These are phyloP conservation scores for Madurella fahalii DNA, from an alignment of 2,329 filamentous ascomycete species.

Conservation along the genomic window DNA sequence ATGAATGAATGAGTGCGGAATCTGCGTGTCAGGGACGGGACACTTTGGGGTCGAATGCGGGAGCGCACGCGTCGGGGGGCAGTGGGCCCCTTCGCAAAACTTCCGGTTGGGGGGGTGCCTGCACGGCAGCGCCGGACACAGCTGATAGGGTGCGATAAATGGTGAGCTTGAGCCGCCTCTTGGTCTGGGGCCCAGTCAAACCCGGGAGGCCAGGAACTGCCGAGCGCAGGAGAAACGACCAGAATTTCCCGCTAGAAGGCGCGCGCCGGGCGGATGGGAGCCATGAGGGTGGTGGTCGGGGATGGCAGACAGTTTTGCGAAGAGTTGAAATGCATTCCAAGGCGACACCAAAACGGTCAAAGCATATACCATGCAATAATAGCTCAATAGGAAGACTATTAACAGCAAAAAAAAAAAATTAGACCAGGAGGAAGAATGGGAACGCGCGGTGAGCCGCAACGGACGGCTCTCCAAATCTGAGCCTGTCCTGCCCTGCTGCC, in stretches of 20 bases:
- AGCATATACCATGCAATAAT: neutral
- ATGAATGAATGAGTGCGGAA: conserved; percentile 10
- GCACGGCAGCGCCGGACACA: neutral
- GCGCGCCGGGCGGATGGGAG: neutral
- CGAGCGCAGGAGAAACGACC: conserved; percentile 5
- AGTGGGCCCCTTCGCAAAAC: conserved; percentile 21
- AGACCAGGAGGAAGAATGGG: too few species aligned
- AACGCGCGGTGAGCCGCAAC: neutral
- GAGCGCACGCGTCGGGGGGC: conserved; percentile 12
- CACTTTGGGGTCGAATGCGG: conserved; percentile 13
- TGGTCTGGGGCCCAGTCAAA: conserved; percentile 10
- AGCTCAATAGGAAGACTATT: too few species aligned
- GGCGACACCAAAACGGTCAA: neutral
- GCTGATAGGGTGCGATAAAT: conserved; percentile 2
- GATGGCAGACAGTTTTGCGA: neutral
- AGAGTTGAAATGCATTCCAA: neutral
- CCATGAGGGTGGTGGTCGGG: neutral
- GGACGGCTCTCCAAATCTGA: neutral
- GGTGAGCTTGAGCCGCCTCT: conserved; percentile 10
- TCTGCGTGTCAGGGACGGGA: conserved; percentile 6
- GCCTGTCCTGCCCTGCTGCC: neutral
- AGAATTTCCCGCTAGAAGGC: neutral
- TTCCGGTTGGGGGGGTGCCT: conserved; percentile 19
- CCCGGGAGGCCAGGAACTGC: neutral
- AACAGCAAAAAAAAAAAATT: too few species aligned